Evolutionary conservation across 2,329 filamentous ascomycete genomes (phyloP).

Genomic region (Fusarium cicatricum): DNA sequence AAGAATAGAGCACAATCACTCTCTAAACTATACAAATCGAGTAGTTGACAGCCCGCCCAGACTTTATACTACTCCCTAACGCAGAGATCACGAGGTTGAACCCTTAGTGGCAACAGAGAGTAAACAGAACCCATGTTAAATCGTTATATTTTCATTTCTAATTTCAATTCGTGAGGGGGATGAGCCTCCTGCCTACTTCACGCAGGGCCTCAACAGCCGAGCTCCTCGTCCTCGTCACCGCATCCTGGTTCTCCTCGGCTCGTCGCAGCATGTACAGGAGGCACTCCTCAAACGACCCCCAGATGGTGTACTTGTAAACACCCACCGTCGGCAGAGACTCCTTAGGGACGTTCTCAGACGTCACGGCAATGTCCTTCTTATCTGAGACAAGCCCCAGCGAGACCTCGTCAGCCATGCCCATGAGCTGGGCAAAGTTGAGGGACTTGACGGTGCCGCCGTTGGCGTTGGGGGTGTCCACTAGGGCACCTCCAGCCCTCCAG

Average conservation of each 20-base stretch:
- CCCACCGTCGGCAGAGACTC: conserved; percentile 5
- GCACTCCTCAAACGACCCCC: conserved; percentile 19
- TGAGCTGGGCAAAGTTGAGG: conserved; percentile 10
- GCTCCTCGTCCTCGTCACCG: conserved; percentile 14
- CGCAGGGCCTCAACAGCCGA: conserved; percentile 3
- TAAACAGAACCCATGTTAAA: too few relatives aligned
- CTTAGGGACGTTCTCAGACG: neutral
- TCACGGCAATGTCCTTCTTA: conserved; percentile 1
- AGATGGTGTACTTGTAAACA: conserved; percentile 20
- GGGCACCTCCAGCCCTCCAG: neutral
- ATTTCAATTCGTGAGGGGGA: neutral
- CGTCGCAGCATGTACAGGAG: conserved; percentile 14
- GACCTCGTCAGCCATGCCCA: conserved; percentile 19
- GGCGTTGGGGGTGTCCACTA: neutral
- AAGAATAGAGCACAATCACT: too few relatives aligned
- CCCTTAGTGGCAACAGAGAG: too few relatives aligned
- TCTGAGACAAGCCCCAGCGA: conserved; percentile 10
- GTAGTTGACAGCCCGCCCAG: too few relatives aligned
- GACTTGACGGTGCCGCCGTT: conserved; percentile 11
- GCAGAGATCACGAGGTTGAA: too few relatives aligned
- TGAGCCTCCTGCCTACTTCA: conserved; percentile 1
- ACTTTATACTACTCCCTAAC: too few relatives aligned
- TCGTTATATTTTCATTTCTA: neutral
- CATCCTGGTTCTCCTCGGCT: conserved; percentile 19
- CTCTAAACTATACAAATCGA: too few relatives aligned